A percentile compares a stretch with the other conserved stretches of the same genome.
Evolutionary conservation across 805 yeast genomes (phyloP).

Genomic region (Wickerhamomyces alni): DNA sequence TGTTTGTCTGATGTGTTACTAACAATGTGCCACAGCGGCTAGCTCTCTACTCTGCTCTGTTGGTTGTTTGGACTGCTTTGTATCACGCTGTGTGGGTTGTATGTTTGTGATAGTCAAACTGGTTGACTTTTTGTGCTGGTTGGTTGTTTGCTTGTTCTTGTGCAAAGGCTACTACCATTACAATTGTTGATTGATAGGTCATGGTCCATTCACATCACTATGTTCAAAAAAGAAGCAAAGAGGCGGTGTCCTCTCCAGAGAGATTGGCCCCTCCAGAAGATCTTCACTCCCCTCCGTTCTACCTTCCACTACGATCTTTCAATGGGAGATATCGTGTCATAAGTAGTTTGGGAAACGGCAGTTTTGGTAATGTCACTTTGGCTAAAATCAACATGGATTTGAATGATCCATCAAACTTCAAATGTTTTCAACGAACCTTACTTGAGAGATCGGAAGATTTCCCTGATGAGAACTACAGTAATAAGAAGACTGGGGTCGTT

Average conservation of each 20-base stretch:
- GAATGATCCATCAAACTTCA: conserved; percentile 12
- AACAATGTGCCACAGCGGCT: too few relatives aligned
- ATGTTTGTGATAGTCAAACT: background rate
- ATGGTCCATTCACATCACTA: background rate
- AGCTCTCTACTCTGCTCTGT: too few relatives aligned
- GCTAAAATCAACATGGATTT: conserved; percentile 41
- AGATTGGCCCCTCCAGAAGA: conserved; percentile 28
- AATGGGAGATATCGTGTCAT: conserved; percentile 41
- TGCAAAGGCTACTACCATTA: conserved; percentile 1
- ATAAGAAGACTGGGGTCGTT: conserved; percentile 39
- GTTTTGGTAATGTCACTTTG: conserved; percentile 66
- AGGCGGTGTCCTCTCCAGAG: background rate
- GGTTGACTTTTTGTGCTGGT: conserved; percentile 2
- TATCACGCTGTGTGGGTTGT: too few relatives aligned
- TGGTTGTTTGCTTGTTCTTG: conserved; percentile 1
- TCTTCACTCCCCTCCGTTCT: conserved; percentile 31
- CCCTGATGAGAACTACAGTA: conserved; percentile 25
- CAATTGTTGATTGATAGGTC: too few relatives aligned
- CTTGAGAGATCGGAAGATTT: conserved; percentile 32
- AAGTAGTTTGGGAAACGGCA: conserved; percentile 61
- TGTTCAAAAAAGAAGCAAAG: too few relatives aligned
- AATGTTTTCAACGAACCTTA: conserved; percentile 34
- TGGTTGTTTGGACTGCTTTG: too few relatives aligned
- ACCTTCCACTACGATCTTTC: conserved; percentile 39
- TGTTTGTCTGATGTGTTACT: too few relatives aligned